phyloP scores from a whole-genome alignment of 164 flowering plant genomes.

The Chloranthus sessilifolius region DNA sequence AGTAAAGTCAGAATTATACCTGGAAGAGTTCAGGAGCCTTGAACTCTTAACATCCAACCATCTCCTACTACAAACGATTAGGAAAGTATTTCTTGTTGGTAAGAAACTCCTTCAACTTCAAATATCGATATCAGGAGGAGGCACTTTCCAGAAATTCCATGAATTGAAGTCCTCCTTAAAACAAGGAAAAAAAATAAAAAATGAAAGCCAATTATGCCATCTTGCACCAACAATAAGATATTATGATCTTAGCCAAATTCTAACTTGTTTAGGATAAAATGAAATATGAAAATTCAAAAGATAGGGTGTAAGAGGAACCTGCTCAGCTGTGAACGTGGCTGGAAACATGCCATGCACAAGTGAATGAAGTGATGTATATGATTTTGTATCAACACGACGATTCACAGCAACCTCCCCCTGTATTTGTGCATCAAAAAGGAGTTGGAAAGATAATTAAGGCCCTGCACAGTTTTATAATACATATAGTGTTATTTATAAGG shows the following conservation, averaged over 20 bases:
- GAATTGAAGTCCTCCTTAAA: conserved; percentile 86
- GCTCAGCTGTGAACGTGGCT: conserved; percentile 47
- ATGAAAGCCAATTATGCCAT: not conserved
- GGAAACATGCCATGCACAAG: conserved; percentile 95
- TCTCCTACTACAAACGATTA: conserved; percentile 8
- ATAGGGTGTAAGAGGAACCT: conserved; percentile 55
- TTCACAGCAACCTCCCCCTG: conserved; percentile 86
- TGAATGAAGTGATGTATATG: conserved; percentile 69
- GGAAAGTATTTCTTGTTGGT: conserved; percentile 4
- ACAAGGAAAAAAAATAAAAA: not conserved
- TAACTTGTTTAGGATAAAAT: too few relatives aligned
- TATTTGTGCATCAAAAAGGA: conserved; percentile 13
- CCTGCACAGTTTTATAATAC: too few relatives aligned
- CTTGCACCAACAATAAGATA: not conserved
- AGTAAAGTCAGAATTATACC: not conserved
- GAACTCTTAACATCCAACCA: conserved; percentile 6
- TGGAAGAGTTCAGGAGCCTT: not conserved
- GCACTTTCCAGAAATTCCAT: conserved; percentile 92
- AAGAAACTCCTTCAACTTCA: conserved; percentile 23
- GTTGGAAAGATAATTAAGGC: conserved; percentile 2
- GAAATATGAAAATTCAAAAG: too few relatives aligned
- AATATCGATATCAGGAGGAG: conserved; percentile 40
- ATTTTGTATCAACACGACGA: conserved; percentile 65
- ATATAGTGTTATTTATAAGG: too few relatives aligned
- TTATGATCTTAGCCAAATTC: too few relatives aligned